These are phyloP conservation scores for Blastocystis sp. DNA, from an alignment of 352 stramenopile genomes.

Conservation along the genomic window DNA sequence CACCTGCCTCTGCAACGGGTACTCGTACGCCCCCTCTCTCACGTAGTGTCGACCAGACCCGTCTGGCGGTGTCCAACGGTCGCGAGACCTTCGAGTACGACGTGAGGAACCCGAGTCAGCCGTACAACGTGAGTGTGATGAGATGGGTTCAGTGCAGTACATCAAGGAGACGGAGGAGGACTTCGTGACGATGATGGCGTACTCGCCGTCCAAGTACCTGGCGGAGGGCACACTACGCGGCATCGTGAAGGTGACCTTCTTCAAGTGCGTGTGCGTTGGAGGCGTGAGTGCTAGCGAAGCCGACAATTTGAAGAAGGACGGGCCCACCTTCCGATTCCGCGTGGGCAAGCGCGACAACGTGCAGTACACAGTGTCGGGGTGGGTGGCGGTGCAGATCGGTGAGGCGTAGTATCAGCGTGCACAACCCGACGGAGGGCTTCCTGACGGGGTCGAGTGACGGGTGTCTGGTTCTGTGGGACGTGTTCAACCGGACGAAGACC, in stretches of 20 bases:
- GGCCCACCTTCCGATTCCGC: slow-evolving; percentile 13
- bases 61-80: slow-evolving; percentile 48
- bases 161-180: slow-evolving; percentile 10
- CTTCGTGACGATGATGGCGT: slow-evolving; percentile 17
- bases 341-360: slow-evolving; percentile 11
- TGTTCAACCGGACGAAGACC: slow-evolving; percentile 7
- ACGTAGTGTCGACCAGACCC: slow-evolving; percentile 9
- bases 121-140: background rate
- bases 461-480: slow-evolving; percentile 29
- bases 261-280: background rate
- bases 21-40: background rate
- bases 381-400: background rate
- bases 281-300: background rate
- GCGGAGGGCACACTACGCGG: slow-evolving; percentile 34
- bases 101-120: slow-evolving; percentile 15
- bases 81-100: slow-evolving; percentile 55
- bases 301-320: slow-evolving; percentile 20
- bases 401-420: slow-evolving; percentile 30
- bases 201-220: slow-evolving; percentile 46
- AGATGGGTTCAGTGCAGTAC: background rate
- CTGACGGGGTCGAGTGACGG: slow-evolving; percentile 18
- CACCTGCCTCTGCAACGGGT: slow-evolving; percentile 46
- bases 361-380: slow-evolving; percentile 31
- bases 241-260: slow-evolving; percentile 44
- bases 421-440: slow-evolving; percentile 44